Evolutionary conservation across 164 flowering plant genomes (phyloP), one percentile per base, ranked within the genome.

Genomic region (Houttuynia cordata): DNA sequence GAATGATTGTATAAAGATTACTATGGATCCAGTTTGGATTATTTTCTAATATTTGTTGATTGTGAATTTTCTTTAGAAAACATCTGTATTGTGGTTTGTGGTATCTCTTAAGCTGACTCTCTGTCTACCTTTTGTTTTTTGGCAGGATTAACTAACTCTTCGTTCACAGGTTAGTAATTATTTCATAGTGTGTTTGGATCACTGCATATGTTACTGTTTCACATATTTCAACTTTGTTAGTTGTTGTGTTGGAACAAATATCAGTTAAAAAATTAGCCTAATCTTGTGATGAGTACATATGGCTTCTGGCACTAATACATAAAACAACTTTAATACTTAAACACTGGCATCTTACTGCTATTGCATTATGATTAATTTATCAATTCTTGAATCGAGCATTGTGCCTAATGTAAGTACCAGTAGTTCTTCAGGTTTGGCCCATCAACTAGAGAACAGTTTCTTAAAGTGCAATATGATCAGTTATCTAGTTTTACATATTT

Each of bases 131-230:
- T 14, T 69, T 57, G n/a, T n/a, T 21, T 67, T 57, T 57, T 58
- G 74, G 83, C 96, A 88, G 96, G 80, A 72, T 67, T 88, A 42
- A 76, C 73, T 72, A 86, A 86, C 71, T 41, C 68, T 34, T 81
- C 96, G n/a, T 78, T 84, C 69, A 60, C 83, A 74, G 96, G 93
- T 88, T 62, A 77, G 82, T 73, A 57, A 57, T 57, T 61, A 42
- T 62, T 56, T 34, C n/a, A 17, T 23, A 45, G 47, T 17, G 17
- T 45, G 17, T 45, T 17, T 3, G n/a, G n/a, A n/a, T n/a, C 17
- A 45, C 49, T 45, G 49, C 14, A 45, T 45, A 14, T 10, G 49
- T 45, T 12, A 12, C 17, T 12, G 14, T 45, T 45, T 45, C 12
- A 17, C 17, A 14, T 45, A n/a, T 45, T 45, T 45, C 13, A 2